Evolutionary conservation across 202 grass and related monocot genomes (phyloP).

Genomic region (Panicum virgatum): DNA sequence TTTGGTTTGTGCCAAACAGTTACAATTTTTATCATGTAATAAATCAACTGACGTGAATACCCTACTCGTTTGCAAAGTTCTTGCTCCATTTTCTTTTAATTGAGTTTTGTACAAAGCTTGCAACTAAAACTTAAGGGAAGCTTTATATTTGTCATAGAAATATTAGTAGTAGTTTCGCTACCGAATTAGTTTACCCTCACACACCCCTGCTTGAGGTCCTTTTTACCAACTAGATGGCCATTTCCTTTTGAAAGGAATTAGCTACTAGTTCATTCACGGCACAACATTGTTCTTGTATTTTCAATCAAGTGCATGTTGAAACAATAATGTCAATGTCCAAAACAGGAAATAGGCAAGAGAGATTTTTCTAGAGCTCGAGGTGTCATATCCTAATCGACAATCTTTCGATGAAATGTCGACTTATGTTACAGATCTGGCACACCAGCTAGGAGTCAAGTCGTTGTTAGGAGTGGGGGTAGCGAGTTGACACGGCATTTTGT

Average conservation of each 20-base stretch:
- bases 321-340: not conserved
- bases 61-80: not conserved
- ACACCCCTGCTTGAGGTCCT: too few species aligned
- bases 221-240: too few species aligned
- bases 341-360: not conserved
- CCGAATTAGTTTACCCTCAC: too few species aligned
- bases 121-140: too few species aligned
- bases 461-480: constrained; percentile 22
- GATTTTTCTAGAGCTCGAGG: not conserved
- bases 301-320: not conserved
- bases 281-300: too few species aligned
- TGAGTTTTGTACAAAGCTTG: too few species aligned
- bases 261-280: too few species aligned
- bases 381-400: constrained; percentile 11
- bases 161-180: too few species aligned
- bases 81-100: too few species aligned
- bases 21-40: not conserved
- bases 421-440: constrained; percentile 1
- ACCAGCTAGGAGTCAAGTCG: constrained; percentile 5
- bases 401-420: not conserved
- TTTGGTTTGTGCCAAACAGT: not conserved
- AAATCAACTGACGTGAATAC: not conserved
- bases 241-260: too few species aligned
- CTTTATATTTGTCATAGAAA: too few species aligned
- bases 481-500: constrained; percentile 53